Conservation (phyloP, 2,329 filamentous ascomycete genomes). For the Penicillium sp. region DNA sequence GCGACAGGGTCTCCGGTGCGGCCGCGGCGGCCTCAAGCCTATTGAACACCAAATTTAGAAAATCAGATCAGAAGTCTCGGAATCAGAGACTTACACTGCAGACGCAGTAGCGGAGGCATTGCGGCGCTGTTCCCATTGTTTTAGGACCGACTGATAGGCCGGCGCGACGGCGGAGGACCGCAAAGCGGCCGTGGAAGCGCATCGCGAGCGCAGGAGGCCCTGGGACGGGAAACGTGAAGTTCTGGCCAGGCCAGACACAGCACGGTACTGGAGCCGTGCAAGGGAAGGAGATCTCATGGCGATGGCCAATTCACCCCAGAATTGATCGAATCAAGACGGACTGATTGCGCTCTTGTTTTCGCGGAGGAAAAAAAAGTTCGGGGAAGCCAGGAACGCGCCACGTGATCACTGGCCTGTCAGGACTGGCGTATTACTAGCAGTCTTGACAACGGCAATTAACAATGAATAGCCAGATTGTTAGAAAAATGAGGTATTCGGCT, state of each 20-base stretch:
- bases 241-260: constrained; percentile 38
- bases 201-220: constrained; percentile 39
- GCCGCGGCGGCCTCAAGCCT: constrained; percentile 57
- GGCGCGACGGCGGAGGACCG: constrained; percentile 33
- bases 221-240: constrained; percentile 37
- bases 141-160: constrained; percentile 38
- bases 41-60: constrained; percentile 13
- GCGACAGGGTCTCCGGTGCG: constrained; percentile 56
- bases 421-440: constrained; percentile 8
- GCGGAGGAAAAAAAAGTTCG: constrained; percentile 37
- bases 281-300: constrained; percentile 44
- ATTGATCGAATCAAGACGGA: constrained; percentile 27
- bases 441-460: not conserved
- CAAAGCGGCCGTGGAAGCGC: constrained; percentile 38
- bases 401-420: constrained; percentile 30
- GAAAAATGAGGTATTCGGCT: no score
- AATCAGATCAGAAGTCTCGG: not conserved
- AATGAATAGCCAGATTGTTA: no score
- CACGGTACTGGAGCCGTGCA: constrained; percentile 40
- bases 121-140: constrained; percentile 44
- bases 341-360: constrained; percentile 27
- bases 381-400: constrained; percentile 38
- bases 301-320: constrained; percentile 27
- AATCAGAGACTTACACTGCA: constrained; percentile 40
- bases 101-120: constrained; percentile 44